A percentile compares a stretch with the other conserved stretches of the same genome.
phyloP scores from a whole-genome alignment of 73 alveolate species.

The Paramecium sexaurelia region DNA sequence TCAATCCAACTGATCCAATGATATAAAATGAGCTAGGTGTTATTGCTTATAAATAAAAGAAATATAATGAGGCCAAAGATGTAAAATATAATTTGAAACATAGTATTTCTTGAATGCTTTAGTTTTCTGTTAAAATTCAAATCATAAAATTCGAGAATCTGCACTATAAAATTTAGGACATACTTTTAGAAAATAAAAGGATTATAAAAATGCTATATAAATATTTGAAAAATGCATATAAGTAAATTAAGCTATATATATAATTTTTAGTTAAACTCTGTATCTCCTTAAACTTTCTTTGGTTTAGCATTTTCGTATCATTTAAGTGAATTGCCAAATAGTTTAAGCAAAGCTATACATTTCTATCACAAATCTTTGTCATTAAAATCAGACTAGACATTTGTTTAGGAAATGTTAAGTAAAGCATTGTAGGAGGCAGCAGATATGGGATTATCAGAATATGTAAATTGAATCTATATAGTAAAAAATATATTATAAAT shows the following conservation, averaged over 20 bases:
- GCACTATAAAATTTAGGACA: slow-evolving; percentile 94
- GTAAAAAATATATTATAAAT: background rate
- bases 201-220: slow-evolving; percentile 69
- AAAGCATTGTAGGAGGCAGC: slow-evolving; percentile 86
- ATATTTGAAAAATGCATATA: slow-evolving; percentile 66
- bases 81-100: background rate
- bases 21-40: slow-evolving; percentile 98
- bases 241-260: slow-evolving; percentile 79
- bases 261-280: slow-evolving; percentile 81
- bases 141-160: slow-evolving; percentile 86
- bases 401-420: slow-evolving; percentile 87
- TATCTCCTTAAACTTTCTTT: slow-evolving; percentile 84
- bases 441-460: slow-evolving; percentile 48
- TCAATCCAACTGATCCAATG: slow-evolving; percentile 91
- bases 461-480: slow-evolving; percentile 13
- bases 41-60: slow-evolving; percentile 84
- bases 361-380: slow-evolving; percentile 94
- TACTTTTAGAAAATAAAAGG: slow-evolving; percentile 87
- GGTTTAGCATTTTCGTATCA: slow-evolving; percentile 90
- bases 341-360: slow-evolving; percentile 82
- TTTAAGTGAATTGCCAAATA: slow-evolving; percentile 76
- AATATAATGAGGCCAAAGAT: slow-evolving; percentile 88
- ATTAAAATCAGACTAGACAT: slow-evolving; percentile 89
- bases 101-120: slow-evolving; percentile 81
- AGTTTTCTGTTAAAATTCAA: slow-evolving; percentile 87